These are phyloP conservation scores for Madurella fahalii DNA, from an alignment of 2,329 filamentous ascomycete species.

Conservation along the genomic window DNA sequence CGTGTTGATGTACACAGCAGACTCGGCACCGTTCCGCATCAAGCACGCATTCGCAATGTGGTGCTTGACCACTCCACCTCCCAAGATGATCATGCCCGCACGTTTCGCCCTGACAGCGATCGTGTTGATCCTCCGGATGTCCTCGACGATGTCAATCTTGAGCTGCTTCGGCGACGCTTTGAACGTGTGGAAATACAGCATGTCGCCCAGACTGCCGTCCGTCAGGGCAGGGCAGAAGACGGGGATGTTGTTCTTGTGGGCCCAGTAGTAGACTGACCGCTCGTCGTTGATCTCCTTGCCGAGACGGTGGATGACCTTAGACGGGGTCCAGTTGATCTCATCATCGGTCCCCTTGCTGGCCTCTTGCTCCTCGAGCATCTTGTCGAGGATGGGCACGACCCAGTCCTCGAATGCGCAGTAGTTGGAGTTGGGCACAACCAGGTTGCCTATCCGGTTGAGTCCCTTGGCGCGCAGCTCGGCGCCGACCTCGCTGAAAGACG, in stretches of 20 bases:
- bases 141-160: slow-evolving; percentile 85
- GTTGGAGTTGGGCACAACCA: slow-evolving; percentile 94
- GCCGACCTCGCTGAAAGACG: slow-evolving; percentile 74
- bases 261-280: slow-evolving; percentile 93
- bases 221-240: slow-evolving; percentile 96
- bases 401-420: slow-evolving; percentile 98
- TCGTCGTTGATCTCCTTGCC: slow-evolving; percentile 94
- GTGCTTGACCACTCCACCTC: slow-evolving; percentile 94
- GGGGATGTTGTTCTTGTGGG: slow-evolving; percentile 92
- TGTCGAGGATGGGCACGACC: slow-evolving; percentile 92
- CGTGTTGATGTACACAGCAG: slow-evolving; percentile 96
- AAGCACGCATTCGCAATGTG: slow-evolving; percentile 97
- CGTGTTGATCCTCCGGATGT: slow-evolving; percentile 90
- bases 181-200: slow-evolving; percentile 98
- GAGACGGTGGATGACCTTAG: slow-evolving; percentile 82
- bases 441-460: slow-evolving; percentile 92
- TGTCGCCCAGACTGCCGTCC: slow-evolving; percentile 91
- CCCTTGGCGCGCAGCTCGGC: slow-evolving; percentile 76
- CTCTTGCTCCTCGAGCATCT: slow-evolving; percentile 91
- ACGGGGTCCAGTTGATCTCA: slow-evolving; percentile 85
- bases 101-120: slow-evolving; percentile 82
- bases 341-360: slow-evolving; percentile 65
- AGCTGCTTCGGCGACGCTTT: slow-evolving; percentile 78
- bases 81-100: slow-evolving; percentile 91
- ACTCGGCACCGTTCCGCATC: slow-evolving; percentile 97